Evolutionary conservation across 2,329 filamentous ascomycete genomes (phyloP), one percentile per base, ranked within the genome.

Genomic region (Cryphonectria carpinicola): DNA sequence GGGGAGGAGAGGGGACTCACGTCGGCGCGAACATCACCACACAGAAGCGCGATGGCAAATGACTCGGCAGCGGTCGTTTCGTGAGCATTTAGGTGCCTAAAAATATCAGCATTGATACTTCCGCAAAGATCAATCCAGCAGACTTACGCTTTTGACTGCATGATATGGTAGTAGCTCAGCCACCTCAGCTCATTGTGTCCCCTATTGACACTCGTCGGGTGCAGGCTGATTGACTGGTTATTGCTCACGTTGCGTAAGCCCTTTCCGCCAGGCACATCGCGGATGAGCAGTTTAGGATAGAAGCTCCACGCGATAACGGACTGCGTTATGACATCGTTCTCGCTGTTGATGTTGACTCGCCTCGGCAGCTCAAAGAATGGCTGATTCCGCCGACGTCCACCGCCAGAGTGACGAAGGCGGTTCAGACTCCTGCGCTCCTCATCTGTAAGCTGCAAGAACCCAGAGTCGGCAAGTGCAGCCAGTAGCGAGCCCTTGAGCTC

Each of bases 91-190:
- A 95, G 93, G 76, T 92, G 91, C 72, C 89, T 91, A 66, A n/a
- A 32, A 25, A 43, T 41, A 4, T 80, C 72, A 81, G 77, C 70
- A 66, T 70, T 6, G 10, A 56, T n/a, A 41, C 6, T 17, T 39
- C 14, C 2, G 10, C 7, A 65, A n/a, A 2, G 28, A 10, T 39
- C 10, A 4, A 41, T 19, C 37, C 11, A 7, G 65, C 4, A 46
- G 37, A 85, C 84, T 87, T 87, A 87, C 90, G 93, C 82, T 84
- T 91, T 94, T 3, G 92, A 92, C 80, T 98, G 95, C 93, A 98
- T 97, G 74, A 98, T 97, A 79, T 97, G 93, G 82, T 98, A 98
- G 80, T 97, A 99, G 0, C 93, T 96, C 61, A 99, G 83, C 90
- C 93, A 98, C 77, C 90, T 91, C 54, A 94, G 83, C 56, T 90